Base-by-base conservation (phyloP, 2,329 filamentous ascomycete species). In the Sclerotinia spermophila region DNA sequence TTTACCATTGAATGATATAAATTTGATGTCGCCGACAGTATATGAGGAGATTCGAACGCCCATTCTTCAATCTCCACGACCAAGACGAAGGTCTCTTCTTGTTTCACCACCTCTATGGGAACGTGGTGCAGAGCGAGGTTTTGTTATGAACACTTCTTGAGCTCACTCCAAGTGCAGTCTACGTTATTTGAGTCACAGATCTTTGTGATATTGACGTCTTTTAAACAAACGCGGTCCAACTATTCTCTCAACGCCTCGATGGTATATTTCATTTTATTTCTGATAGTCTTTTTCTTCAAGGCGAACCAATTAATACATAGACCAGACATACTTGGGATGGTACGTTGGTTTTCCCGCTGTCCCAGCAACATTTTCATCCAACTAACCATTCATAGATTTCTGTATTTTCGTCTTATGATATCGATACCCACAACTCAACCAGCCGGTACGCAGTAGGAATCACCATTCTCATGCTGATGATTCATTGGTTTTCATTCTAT, bases 41-140 rank as follows among this genome's bases (percentile, higher is more conserved):
- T 65, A 65, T 17, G 67, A 69, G 30, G 59, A 69, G 24, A 42
- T 30, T 13, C 44, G 66, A 21, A 69, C 60, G n/a, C 68, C 68
- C 7, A 65, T 65, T 19, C 27, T 69, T 19, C 51, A 56, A 19
- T 56, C 60, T 38, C 60, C 68, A n/a, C 38, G 38, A 48, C 68
- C 59, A 35, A 69, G 68, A 55, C 59, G 68, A 42, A 64, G 59
- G 11, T 69, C 68, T 51, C 59, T 69, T 56, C 68, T 69, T 21
- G 68, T 69, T 58, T 69, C 68, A 6, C 59, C 68, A 17, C 68
- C 68, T 56, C 38, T 69, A 13, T 69, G 68, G 68, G 33, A 66
- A 13, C 59, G 58, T 40, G 44, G 58, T n/a, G 15, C n/a, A 24
- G 48, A 69, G 5, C 48, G 58, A 62, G 58, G 44, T 30, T 66